Base-by-base conservation (phyloP, 257 asterid species). In the Buddleja alternifolia region DNA sequence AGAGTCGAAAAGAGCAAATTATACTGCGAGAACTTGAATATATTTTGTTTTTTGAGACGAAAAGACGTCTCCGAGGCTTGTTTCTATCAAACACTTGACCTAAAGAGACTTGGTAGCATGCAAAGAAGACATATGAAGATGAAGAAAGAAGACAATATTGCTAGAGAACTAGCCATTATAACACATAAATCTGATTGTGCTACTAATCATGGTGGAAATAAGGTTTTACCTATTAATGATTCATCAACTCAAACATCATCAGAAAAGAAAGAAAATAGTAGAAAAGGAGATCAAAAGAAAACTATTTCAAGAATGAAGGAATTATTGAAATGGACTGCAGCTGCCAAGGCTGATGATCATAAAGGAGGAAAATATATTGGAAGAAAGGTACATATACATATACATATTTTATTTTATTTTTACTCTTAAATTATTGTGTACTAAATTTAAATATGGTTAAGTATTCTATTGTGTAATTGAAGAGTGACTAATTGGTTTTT, bases 321-420 rank as follows among this genome's bases (percentile, higher is more conserved):
- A 67, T 74, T 84, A 21, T 40, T 84, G 42, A 76, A 76, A 77
- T 79, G 89, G 85, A 83, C 85, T 19, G 82, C 85, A 10, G 75
- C 82, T 52, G 70, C 77, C 24, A 84, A 76, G 50, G 73, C 78
- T 34, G 80, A 29, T 34, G 80, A 29, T 29, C 34, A 74, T 42
- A 81, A 81, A 41, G 73, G 83, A 44, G 75, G 80, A 17, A 84
- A 74, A 72, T 73, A 67, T 65, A 32, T 78, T 0, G 63, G 73
- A 45, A 42, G 72, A 70, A 84, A 81, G 90, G 87, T 79, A 37
- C 10, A 17, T 8, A 9, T 11, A n/a, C n/a, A n/a, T n/a, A n/a
- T n/a, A n/a, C n/a, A 41, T 14, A 41, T 41, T 14, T 41, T 8
- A 3, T 8, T 41, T 41, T 12, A 8, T 8, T 41, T 0, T 14